Conservation (phyloP, 768 basidiomycete genomes). For the Lactarius pseudohatsudake region DNA sequence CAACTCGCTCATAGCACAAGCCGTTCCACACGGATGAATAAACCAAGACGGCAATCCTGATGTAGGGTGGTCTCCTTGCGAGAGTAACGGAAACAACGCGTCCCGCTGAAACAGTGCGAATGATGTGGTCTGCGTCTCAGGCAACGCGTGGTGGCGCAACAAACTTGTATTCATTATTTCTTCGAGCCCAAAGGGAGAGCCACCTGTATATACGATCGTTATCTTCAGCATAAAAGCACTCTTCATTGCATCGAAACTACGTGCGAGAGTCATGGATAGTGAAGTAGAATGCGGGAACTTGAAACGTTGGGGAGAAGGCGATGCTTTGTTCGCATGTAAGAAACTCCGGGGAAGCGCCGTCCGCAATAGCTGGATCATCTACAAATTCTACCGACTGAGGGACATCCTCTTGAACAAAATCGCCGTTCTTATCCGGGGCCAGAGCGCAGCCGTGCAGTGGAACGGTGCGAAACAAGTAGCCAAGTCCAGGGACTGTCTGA, state of each 20-base stretch:
- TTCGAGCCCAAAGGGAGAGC: conserved; percentile 56
- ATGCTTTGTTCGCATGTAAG: conserved; percentile 63
- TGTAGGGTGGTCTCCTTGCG: conserved; percentile 85
- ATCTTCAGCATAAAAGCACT: conserved; percentile 12
- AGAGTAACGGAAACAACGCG: conserved; percentile 70
- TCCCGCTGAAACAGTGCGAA: conserved; percentile 54
- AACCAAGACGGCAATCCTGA: conserved; percentile 78
- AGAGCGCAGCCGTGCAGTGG: conserved; percentile 17
- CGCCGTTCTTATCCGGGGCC: conserved; percentile 7
- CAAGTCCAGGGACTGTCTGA: conserved; percentile 35
- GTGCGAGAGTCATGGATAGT: conserved; percentile 63
- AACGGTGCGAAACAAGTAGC: conserved; percentile 35
- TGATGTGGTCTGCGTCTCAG: conserved; percentile 45
- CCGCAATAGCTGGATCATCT: conserved; percentile 40
- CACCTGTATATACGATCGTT: conserved; percentile 52
- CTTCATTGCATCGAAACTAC: conserved; percentile 36
- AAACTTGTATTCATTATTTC: conserved; percentile 59
- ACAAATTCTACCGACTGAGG: conserved; percentile 26
- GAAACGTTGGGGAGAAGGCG: conserved; percentile 75
- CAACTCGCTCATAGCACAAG: conserved; percentile 64
- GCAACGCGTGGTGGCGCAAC: conserved; percentile 51
- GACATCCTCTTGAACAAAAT: conserved; percentile 14
- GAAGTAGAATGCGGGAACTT: conserved; percentile 85
- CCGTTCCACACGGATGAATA: conserved; percentile 84
- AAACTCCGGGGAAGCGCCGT: conserved; percentile 34